Evolutionary conservation across 345 rosid genomes (phyloP).

Genomic region (Linum tenue): DNA sequence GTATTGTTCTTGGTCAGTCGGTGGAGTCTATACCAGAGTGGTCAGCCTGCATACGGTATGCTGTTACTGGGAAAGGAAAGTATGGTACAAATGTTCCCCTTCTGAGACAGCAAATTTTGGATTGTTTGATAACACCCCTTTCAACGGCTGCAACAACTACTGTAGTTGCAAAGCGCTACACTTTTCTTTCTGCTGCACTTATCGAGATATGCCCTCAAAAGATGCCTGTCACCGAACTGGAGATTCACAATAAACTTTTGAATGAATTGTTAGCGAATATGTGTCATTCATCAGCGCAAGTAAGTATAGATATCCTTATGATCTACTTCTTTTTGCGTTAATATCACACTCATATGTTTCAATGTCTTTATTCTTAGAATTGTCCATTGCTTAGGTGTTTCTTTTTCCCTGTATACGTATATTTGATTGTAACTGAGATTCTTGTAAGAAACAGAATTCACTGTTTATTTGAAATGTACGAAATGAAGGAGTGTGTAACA

Average conservation of each 20-base stretch:
- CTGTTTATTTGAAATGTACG: no score
- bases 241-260: slow-evolving; percentile 59
- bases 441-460: no score
- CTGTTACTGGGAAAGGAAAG: slow-evolving; percentile 98
- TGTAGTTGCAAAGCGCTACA: slow-evolving; percentile 87
- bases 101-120: slow-evolving; percentile 71
- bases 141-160: slow-evolving; percentile 78
- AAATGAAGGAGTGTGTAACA: no score
- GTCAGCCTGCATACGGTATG: slow-evolving; percentile 96
- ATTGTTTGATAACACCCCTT: slow-evolving; percentile 67
- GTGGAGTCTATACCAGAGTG: slow-evolving; percentile 96
- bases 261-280: slow-evolving; percentile 71
- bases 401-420: no score
- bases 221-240: slow-evolving; percentile 67
- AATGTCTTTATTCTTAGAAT: no score
- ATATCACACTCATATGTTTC: no score
- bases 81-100: slow-evolving; percentile 68
- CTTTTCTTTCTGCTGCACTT: slow-evolving; percentile 85
- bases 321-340: no score
- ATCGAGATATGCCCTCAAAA: slow-evolving; percentile 79
- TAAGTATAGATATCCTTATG: slow-evolving; percentile 26
- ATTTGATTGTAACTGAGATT: no score
- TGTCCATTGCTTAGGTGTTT: no score
- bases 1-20: slow-evolving; percentile 67
- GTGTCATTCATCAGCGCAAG: slow-evolving; percentile 98